phyloP scores from a whole-genome alignment of 192 early-diverging fungal species.

The Haplosporangium gracile region DNA sequence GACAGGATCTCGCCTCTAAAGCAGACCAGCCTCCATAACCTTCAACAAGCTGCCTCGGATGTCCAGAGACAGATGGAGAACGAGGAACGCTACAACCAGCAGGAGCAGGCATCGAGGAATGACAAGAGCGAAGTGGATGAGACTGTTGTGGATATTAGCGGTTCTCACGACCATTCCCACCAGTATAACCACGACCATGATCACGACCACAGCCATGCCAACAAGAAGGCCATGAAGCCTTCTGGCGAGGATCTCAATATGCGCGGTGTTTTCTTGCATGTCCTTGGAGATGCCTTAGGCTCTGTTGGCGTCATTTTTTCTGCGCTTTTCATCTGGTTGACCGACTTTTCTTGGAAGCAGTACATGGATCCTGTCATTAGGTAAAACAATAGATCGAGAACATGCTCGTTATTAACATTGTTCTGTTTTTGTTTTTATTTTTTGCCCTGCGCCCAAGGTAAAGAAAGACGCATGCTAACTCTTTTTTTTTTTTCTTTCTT shows the following conservation, averaged over 20 bases:
- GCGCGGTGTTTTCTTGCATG: constrained; percentile 86
- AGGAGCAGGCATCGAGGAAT: not conserved
- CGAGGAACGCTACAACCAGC: constrained; percentile 9
- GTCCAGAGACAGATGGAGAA: constrained; percentile 40
- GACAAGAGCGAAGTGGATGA: not conserved
- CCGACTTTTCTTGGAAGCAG: constrained; percentile 74
- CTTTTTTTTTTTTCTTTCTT: no score
- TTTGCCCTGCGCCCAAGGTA: not conserved
- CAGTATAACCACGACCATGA: constrained; percentile 23
- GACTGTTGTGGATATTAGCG: constrained; percentile 19
- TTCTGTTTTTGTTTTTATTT: constrained; percentile 48
- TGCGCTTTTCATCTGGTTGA: constrained; percentile 82
- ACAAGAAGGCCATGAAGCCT: constrained; percentile 38
- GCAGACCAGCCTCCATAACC: constrained; percentile 30
- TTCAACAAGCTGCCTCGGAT: constrained; percentile 33
- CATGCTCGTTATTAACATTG: not conserved
- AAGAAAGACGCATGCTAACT: no score
- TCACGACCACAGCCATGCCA: constrained; percentile 28
- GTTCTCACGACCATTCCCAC: not conserved
- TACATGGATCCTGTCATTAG: constrained; percentile 92
- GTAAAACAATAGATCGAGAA: constrained; percentile 20
- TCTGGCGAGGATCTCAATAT: constrained; percentile 66
- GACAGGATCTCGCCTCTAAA: constrained; percentile 40
- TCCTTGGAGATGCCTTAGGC: constrained; percentile 90
- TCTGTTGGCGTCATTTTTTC: constrained; percentile 89